These are phyloP conservation scores for Starmera dryadoides DNA, from an alignment of 805 yeast species.

Conservation along the genomic window DNA sequence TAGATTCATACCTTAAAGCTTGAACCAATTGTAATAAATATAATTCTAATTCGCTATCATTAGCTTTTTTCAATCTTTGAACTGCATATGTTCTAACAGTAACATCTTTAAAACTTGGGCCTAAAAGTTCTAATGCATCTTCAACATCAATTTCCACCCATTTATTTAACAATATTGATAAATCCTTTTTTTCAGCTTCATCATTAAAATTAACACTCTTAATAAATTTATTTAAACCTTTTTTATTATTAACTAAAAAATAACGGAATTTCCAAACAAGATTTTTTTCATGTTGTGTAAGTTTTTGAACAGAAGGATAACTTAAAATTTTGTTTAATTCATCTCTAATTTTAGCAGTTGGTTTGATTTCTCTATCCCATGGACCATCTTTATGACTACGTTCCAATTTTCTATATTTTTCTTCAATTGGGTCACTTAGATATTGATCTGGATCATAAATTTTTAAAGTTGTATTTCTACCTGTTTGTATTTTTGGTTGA, in stretches of 20 bases:
- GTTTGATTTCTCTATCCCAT: constrained; percentile 79
- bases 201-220: constrained; percentile 88
- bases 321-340: constrained; percentile 60
- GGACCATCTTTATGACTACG: constrained; percentile 74
- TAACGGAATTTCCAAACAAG: constrained; percentile 88
- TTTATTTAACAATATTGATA: constrained; percentile 59
- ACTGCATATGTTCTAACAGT: constrained; percentile 85
- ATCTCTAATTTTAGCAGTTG: constrained; percentile 76
- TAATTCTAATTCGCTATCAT: constrained; percentile 71
- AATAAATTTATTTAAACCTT: constrained; percentile 71
- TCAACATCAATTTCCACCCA: constrained; percentile 78
- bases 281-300: constrained; percentile 78
- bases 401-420: constrained; percentile 76
- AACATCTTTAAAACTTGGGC: constrained; percentile 67
- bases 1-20: constrained; percentile 72
- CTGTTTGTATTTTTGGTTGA: constrained; percentile 23
- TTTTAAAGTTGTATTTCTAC: constrained; percentile 25
- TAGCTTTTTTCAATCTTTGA: constrained; percentile 68
- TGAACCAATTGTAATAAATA: constrained; percentile 87
- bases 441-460: constrained; percentile 67
- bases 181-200: constrained; percentile 72
- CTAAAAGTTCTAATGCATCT: constrained; percentile 78
- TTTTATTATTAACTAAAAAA: constrained; percentile 61
- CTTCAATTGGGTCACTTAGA: constrained; percentile 76
- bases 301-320: constrained; percentile 78